Evolutionary conservation across 768 basidiomycete genomes (phyloP).

Genomic region (Tephrocybe sp.): DNA sequence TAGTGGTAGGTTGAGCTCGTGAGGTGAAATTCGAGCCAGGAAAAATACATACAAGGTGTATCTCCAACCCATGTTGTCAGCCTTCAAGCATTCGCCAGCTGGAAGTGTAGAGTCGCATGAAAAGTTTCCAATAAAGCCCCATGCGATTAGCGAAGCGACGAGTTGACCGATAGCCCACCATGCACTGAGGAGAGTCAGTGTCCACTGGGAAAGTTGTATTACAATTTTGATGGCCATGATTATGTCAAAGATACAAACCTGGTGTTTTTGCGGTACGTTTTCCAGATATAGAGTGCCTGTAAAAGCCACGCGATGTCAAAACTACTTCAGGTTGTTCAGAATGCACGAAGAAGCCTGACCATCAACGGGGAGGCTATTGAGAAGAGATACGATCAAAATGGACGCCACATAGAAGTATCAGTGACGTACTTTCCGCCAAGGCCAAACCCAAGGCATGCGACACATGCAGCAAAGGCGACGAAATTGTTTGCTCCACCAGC

Average conservation of each 20-base stretch:
- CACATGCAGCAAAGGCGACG: slow-evolving; percentile 42
- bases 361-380: slow-evolving; percentile 47
- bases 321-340: background rate
- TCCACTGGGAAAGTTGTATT: slow-evolving; percentile 48
- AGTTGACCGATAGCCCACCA: slow-evolving; percentile 57
- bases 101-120: slow-evolving; percentile 42
- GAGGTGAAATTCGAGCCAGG: background rate
- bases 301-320: background rate
- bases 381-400: no score
- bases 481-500: slow-evolving; percentile 48
- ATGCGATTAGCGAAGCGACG: slow-evolving; percentile 49
- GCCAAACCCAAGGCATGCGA: slow-evolving; percentile 49
- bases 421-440: slow-evolving; percentile 49
- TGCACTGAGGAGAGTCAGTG: slow-evolving; percentile 53
- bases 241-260: slow-evolving; percentile 23
- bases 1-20: slow-evolving; percentile 11
- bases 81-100: slow-evolving; percentile 40
- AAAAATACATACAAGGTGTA: slow-evolving; percentile 43
- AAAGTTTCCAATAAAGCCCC: slow-evolving; percentile 56
- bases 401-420: background rate
- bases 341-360: slow-evolving; percentile 25
- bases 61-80: slow-evolving; percentile 62
- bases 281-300: slow-evolving; percentile 44
- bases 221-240: slow-evolving; percentile 1
- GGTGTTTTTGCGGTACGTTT: slow-evolving; percentile 42